Evolutionary conservation across 2,329 filamentous ascomycete species (phyloP).

Genomic region (Alternaria brassicicola): DNA sequence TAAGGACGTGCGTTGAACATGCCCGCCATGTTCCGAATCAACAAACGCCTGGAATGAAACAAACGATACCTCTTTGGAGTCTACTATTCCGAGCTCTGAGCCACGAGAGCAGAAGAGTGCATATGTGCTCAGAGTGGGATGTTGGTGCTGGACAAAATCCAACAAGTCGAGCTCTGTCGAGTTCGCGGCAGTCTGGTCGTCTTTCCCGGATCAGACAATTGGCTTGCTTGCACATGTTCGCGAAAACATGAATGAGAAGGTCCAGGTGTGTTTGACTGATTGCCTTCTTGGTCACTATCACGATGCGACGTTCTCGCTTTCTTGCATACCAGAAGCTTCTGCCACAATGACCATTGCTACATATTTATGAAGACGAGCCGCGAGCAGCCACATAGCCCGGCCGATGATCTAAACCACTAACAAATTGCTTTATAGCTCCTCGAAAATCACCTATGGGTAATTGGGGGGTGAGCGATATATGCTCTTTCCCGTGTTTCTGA

Average conservation of each 20-base stretch:
- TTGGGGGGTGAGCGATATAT: slow-evolving; percentile 5
- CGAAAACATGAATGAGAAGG: too few relatives aligned
- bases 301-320: background rate
- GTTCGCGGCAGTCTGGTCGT: background rate
- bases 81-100: background rate
- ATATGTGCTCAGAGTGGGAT: too few relatives aligned
- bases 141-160: too few relatives aligned
- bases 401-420: background rate
- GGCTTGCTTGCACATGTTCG: background rate
- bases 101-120: background rate
- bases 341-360: rapidly evolving
- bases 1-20: background rate
- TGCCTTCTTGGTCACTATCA: too few relatives aligned
- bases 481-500: background rate
- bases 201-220: background rate
- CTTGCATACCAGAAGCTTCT: background rate
- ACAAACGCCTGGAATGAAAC: background rate
- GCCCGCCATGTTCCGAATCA: background rate
- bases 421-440: background rate
- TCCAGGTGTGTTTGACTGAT: too few relatives aligned
- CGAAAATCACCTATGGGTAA: background rate
- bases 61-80: background rate
- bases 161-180: background rate
- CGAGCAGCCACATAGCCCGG: background rate
- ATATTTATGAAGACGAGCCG: background rate